Evolutionary conservation across 306 rosid genomes (phyloP), one percentile per base, ranked within the genome.

Genomic region (Citrullus colocynthis): DNA sequence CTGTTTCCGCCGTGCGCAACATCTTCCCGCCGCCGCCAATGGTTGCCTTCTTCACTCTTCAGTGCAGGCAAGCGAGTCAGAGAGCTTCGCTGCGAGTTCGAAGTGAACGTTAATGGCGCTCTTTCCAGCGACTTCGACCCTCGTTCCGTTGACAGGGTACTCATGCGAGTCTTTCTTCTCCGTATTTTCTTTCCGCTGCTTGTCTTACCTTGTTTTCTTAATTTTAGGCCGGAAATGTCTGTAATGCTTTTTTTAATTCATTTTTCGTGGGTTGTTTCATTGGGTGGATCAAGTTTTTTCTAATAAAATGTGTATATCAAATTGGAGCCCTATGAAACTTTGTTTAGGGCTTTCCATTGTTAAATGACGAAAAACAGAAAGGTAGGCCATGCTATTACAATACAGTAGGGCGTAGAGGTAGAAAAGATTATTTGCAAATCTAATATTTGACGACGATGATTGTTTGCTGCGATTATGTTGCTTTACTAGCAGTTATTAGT

Each of bases 111-210:
- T 59, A 95, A 95, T 78, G 99, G 96, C 48, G 87, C 92, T 82
- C 86, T 87, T 55, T 88, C 95, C 66, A 85, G 88, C 18, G 97
- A 90, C 60, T 87, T 87, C 49, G 97, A 92, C 79, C 80, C 91
- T 16, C 97, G 90, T 77, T 95, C 88, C 83, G 30, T 90, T 20
- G 97, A 95, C 85, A 87, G 97, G 84, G 96, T 93, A 86, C 75
- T 32, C 32, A n/a, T 16, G 28, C 36, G 39, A 32, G 39, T 84
- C 54, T 57, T 45, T 63, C 13, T 28, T 30, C 74, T 52, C 17
- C 45, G 1, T 42, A 42, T 42, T 42, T 44, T 1, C 16, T 11
- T 36, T 37, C 54, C 11, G 24, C 44, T 9, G 6, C 73, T 61
- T 41, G 37, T 57, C 24, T 37, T 41, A 18, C 24, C 64, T 45